Conservation (phyloP, 768 basidiomycete genomes). For the Pisolithus albus region DNA sequence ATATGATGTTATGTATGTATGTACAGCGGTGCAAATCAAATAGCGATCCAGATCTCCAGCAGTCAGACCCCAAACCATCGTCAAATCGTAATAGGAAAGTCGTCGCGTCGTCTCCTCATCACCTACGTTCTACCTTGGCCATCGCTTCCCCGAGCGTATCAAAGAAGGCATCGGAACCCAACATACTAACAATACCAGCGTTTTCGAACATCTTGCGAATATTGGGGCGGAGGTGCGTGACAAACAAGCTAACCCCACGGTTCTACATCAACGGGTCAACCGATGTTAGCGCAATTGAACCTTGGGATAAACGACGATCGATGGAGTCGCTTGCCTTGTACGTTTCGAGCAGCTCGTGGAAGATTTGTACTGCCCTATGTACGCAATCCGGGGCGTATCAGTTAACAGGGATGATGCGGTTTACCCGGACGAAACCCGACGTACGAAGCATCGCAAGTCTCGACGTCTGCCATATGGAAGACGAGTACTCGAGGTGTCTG, state of each 20-base stretch:
- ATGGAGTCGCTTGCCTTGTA: conserved; percentile 52
- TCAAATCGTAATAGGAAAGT: neutral
- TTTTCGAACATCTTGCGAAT: conserved; percentile 35
- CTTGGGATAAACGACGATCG: too few relatives aligned
- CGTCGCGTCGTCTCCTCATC: neutral
- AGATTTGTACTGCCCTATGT: conserved; percentile 72
- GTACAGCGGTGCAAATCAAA: too few relatives aligned
- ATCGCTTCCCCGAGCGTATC: conserved; percentile 40
- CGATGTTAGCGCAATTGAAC: neutral
- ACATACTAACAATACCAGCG: conserved; percentile 37
- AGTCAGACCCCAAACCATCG: neutral
- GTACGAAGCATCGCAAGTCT: conserved; percentile 86
- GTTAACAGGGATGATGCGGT: conserved; percentile 2
- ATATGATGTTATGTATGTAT: too few relatives aligned
- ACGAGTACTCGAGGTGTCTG: conserved; percentile 72
- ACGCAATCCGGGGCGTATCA: neutral
- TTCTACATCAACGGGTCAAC: conserved; percentile 19
- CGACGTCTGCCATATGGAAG: conserved; percentile 92
- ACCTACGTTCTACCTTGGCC: conserved; percentile 26
- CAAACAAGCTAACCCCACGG: conserved; percentile 39
- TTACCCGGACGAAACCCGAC: conserved; percentile 20
- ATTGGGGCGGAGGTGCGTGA: conserved; percentile 37
- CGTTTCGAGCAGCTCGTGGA: conserved; percentile 69
- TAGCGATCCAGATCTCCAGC: too few relatives aligned
- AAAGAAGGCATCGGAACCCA: conserved; percentile 40